phyloP scores from a whole-genome alignment of 352 stramenopile species.

The Phytophthora sojae region DNA sequence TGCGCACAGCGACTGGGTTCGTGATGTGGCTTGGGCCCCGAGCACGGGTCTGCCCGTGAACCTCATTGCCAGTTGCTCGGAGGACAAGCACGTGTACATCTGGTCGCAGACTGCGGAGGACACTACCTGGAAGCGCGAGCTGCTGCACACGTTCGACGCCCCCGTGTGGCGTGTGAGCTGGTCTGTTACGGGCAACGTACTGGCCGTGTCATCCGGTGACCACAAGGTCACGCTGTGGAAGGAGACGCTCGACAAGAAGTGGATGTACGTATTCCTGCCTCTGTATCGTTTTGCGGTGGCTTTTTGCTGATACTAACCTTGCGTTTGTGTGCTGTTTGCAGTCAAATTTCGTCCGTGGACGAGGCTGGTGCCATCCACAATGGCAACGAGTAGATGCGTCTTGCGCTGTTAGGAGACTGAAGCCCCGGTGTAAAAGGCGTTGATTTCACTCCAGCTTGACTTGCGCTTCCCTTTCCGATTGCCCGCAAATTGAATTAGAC shows the following conservation, averaged over 20 bases:
- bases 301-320: constrained; percentile 2
- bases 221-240: constrained; percentile 99
- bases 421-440: constrained; percentile 17
- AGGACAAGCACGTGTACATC: constrained; percentile 94
- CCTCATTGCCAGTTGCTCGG: constrained; percentile 93
- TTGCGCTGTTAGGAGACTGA: constrained; percentile 21
- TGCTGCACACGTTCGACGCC: constrained; percentile 95
- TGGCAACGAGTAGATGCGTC: constrained; percentile 67
- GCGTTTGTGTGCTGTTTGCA: constrained; percentile 37
- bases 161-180: constrained; percentile 99
- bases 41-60: constrained; percentile 93
- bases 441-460: constrained; percentile 14
- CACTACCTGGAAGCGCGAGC: constrained; percentile 89
- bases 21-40: constrained; percentile 98
- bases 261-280: constrained; percentile 79
- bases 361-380: constrained; percentile 85
- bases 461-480: constrained; percentile 15
- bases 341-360: constrained; percentile 91
- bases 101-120: constrained; percentile 93
- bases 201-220: constrained; percentile 98
- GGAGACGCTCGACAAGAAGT: constrained; percentile 96
- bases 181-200: constrained; percentile 97
- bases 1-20: constrained; percentile 95
- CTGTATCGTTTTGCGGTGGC: background rate
- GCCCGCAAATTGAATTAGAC: constrained; percentile 26